A percentile compares a stretch with the other conserved stretches of the same genome.
Evolutionary conservation across 345 rosid genomes (phyloP).

Genomic region (rapeseed (Brassica napus)): Da-Ae NC_063436.1:35024001-35024500

Average conservation of each 20-base stretch:
- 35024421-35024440: conserved; percentile 85
- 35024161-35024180: conserved; percentile 89
- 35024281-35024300: background rate
- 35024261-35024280: conserved; percentile 53
- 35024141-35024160: conserved; percentile 95
- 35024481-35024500: conserved; percentile 16
- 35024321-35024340: background rate
- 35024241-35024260: conserved; percentile 85
- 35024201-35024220: conserved; percentile 89
- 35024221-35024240: conserved; percentile 87
- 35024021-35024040: conserved; percentile 97
- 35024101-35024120: conserved; percentile 33
- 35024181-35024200: conserved; percentile 81
- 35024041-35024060: conserved; percentile 24
- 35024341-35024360: conserved; percentile 47
- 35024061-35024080: conserved; percentile 25
- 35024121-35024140: conserved; percentile 67
- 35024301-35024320: background rate
- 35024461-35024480: conserved; percentile 93
- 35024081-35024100: conserved; percentile 9
- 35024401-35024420: conserved; percentile 85
- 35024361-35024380: conserved; percentile 78
- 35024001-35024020: conserved; percentile 94
- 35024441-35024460: conserved; percentile 97
- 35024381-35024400: conserved; percentile 83